Evolutionary conservation across 495 filamentous ascomycete genomes (phyloP).

Genomic region (Aspergillus affinis): DNA sequence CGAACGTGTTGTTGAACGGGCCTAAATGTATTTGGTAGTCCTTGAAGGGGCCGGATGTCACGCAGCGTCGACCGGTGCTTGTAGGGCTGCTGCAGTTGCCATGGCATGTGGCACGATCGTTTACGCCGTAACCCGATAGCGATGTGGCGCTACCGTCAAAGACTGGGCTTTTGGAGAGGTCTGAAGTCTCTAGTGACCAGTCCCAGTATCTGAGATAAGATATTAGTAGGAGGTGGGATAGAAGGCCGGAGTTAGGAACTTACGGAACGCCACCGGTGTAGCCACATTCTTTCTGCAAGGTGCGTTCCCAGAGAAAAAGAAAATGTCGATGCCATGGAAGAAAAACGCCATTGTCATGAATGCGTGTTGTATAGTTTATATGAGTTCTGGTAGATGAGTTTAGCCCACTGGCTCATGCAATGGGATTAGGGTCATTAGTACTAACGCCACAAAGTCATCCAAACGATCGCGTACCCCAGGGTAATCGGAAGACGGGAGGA

Average conservation of each 20-base stretch:
- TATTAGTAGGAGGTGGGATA: not conserved
- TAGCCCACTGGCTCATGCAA: no score
- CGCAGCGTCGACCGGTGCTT: conserved; percentile 64
- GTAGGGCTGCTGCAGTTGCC: conserved; percentile 29
- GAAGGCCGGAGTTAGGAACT: conserved; percentile 1
- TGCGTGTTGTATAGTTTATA: conserved; percentile 47
- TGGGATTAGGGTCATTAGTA: conserved; percentile 15
- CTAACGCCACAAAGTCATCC: conserved; percentile 56
- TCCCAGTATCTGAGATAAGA: conserved; percentile 50
- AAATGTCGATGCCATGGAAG: conserved; percentile 69
- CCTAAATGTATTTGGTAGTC: conserved; percentile 47
- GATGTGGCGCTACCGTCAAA: conserved; percentile 48
- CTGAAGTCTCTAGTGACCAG: conserved; percentile 42
- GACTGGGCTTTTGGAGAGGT: conserved; percentile 37
- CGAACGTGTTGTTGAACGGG: conserved; percentile 36
- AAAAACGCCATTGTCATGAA: conserved; percentile 46
- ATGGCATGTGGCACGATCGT: conserved; percentile 13
- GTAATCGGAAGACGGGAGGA: conserved; percentile 36
- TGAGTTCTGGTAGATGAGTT: conserved; percentile 16
- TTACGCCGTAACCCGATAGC: conserved; percentile 49
- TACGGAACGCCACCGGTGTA: conserved; percentile 54
- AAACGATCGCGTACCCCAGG: conserved; percentile 51
- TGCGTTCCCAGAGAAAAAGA: conserved; percentile 57
- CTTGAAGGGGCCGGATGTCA: conserved; percentile 58
- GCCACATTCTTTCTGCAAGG: conserved; percentile 66